Conservation (phyloP, 1,139 yeast species). For the Wickerhamomyces sp. region DNA sequence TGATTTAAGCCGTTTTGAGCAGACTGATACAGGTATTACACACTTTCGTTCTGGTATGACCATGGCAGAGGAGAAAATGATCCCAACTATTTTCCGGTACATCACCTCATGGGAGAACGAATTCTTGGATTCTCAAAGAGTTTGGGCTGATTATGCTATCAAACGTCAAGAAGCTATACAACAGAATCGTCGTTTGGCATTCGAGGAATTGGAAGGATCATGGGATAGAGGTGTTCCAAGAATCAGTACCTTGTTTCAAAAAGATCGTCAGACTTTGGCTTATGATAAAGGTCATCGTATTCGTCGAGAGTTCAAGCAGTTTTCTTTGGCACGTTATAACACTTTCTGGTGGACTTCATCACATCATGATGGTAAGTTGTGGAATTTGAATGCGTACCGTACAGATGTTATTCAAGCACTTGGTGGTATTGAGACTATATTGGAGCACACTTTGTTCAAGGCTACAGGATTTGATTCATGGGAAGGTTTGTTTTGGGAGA, state of each 20-base stretch:
- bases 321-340: slow-evolving; percentile 62
- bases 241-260: slow-evolving; percentile 90
- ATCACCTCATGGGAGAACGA: slow-evolving; percentile 97
- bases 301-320: slow-evolving; percentile 75
- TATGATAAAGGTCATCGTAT: slow-evolving; percentile 92
- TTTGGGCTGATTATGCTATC: slow-evolving; percentile 95
- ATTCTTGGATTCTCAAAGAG: slow-evolving; percentile 88
- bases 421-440: slow-evolving; percentile 94
- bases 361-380: slow-evolving; percentile 91
- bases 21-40: slow-evolving; percentile 91
- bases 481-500: slow-evolving; percentile 99
- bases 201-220: slow-evolving; percentile 88
- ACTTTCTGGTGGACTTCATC: slow-evolving; percentile 97
- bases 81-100: slow-evolving; percentile 91
- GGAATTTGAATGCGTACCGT: slow-evolving; percentile 91
- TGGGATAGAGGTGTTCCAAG: slow-evolving; percentile 99
- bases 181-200: slow-evolving; percentile 79
- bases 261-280: slow-evolving; percentile 90
- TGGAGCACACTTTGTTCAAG: slow-evolving; percentile 91
- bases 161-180: slow-evolving; percentile 85
- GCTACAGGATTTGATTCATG: slow-evolving; percentile 98
- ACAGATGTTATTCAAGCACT: slow-evolving; percentile 96
- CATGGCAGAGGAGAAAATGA: slow-evolving; percentile 69
- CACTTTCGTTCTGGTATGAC: slow-evolving; percentile 95
- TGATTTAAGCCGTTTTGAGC: slow-evolving; percentile 86